These are phyloP conservation scores for Drechslerella coelobrocha DNA, from an alignment of 2,329 filamentous ascomycete genomes.

Conservation along the genomic window DNA sequence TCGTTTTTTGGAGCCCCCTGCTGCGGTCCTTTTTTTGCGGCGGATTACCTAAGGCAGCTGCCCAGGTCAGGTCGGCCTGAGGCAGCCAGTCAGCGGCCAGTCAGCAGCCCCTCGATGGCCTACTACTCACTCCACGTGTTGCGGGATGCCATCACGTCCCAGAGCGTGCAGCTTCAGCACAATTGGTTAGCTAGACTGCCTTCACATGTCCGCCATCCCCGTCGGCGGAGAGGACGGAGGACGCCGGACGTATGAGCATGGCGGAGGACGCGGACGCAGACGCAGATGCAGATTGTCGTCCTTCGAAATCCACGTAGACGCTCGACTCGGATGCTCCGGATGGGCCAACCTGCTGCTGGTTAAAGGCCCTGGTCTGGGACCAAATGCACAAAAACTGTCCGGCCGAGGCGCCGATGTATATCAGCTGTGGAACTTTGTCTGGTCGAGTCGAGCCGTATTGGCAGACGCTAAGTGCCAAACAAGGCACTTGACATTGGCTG, in stretches of 20 bases:
- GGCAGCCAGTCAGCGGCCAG: no score
- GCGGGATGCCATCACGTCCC: not conserved
- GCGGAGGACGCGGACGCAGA: no score
- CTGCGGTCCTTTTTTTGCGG: not conserved
- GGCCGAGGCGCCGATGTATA: not conserved
- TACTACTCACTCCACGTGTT: no score
- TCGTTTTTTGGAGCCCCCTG: no score
- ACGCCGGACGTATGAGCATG: no score
- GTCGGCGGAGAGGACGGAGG: not conserved
- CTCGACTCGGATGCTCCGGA: conserved; percentile 4
- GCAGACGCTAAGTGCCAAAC: not conserved
- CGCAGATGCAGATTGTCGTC: no score
- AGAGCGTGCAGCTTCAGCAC: not conserved
- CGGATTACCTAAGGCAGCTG: no score
- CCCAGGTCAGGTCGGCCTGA: no score
- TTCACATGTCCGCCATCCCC: no score
- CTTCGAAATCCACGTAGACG: not conserved
- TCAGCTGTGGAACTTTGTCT: not conserved
- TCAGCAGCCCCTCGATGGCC: no score
- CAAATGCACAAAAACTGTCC: conserved; percentile 2
- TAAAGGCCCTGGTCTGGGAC: not conserved
- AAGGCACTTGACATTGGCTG: no score
- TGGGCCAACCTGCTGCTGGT: not conserved
- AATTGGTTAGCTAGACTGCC: no score
- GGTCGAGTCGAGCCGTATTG: conserved; percentile 5